phyloP scores from a whole-genome alignment of 1,284 basidiomycete species.

The Tausonia pullulans region DNA sequence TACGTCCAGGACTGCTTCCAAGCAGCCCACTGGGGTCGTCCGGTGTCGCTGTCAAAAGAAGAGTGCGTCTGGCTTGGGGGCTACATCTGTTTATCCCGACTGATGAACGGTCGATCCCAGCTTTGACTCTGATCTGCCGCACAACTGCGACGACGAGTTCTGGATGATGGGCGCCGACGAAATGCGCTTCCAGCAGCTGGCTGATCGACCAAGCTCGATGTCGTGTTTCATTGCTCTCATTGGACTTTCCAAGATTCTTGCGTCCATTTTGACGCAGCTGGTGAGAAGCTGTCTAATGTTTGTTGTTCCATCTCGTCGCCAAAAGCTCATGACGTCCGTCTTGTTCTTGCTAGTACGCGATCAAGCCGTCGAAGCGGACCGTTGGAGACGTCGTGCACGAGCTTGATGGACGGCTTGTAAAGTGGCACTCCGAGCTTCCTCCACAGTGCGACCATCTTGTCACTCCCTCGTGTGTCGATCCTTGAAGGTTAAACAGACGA shows the following conservation, averaged over 20 bases:
- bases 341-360: constrained; percentile 6
- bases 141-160: constrained; percentile 16
- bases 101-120: neutral
- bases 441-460: too few species aligned
- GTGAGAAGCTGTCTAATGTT: constrained; percentile 2
- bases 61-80: constrained; percentile 6
- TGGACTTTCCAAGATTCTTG: constrained; percentile 7
- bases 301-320: neutral
- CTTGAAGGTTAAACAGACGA: too few species aligned
- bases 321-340: neutral
- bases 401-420: too few species aligned
- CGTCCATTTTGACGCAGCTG: constrained; percentile 1
- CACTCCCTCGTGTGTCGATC: too few species aligned
- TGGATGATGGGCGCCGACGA: constrained; percentile 1
- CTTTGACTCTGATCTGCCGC: constrained; percentile 13
- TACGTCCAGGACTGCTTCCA: constrained; percentile 5
- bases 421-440: too few species aligned
- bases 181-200: neutral
- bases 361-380: neutral
- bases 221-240: constrained; percentile 9
- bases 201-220: constrained; percentile 1
- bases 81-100: too few species aligned
- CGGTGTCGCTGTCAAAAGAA: constrained; percentile 7
- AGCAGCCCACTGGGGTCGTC: constrained; percentile 11
- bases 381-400: constrained; percentile 4